These are phyloP conservation scores for Hanseniaspora nectarophila DNA, from an alignment of 805 yeast species.

Conservation along the genomic window DNA sequence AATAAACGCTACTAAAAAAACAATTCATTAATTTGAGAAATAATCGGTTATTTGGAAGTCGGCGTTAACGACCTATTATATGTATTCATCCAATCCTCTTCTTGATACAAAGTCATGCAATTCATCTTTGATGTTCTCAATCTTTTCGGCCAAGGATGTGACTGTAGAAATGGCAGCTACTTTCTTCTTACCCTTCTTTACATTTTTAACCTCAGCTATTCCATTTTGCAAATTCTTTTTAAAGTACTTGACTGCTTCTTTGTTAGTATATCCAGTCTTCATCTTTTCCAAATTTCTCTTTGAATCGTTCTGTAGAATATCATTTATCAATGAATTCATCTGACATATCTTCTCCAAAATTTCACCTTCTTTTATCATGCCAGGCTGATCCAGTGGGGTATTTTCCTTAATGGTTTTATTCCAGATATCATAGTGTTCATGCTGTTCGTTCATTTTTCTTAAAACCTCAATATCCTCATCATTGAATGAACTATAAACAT, in stretches of 20 bases:
- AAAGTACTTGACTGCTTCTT: not conserved
- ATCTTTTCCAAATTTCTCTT: not conserved
- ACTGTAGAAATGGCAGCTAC: not conserved
- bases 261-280: not conserved
- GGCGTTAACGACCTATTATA: too few relatives aligned
- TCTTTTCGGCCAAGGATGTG: not conserved
- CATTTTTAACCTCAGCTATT: not conserved
- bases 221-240: not conserved
- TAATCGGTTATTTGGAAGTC: not conserved
- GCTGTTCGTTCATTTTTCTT: too few relatives aligned
- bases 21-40: too few relatives aligned
- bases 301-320: not conserved
- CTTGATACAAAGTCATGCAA: not conserved
- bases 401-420: conserved; percentile 23
- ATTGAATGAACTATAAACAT: conserved; percentile 17
- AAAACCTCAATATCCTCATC: conserved; percentile 23
- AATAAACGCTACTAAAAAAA: too few relatives aligned
- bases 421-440: not conserved
- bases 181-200: not conserved
- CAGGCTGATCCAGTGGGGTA: too few relatives aligned
- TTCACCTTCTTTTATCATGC: too few relatives aligned
- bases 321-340: not conserved
- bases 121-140: not conserved
- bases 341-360: not conserved
- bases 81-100: not conserved